Conservation (phyloP, 169 alveolate species). For the Babesia bovis region DNA sequence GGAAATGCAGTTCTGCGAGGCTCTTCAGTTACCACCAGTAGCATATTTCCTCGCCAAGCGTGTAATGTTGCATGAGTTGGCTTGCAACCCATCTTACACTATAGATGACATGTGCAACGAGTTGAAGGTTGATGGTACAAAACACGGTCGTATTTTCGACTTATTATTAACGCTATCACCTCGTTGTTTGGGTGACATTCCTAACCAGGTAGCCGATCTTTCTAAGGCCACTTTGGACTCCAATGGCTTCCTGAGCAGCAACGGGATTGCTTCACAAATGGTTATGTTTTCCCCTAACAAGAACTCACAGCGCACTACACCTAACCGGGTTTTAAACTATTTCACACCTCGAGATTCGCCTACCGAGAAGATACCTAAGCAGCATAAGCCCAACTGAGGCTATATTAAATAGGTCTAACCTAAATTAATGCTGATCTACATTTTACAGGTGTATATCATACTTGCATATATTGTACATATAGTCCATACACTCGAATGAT, state of each 20-base stretch:
- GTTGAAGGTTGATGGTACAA: slow-evolving; percentile 58
- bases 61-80: slow-evolving; percentile 61
- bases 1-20: slow-evolving; percentile 64
- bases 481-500: no score
- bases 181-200: slow-evolving; percentile 34
- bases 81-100: slow-evolving; percentile 52
- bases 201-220: slow-evolving; percentile 51
- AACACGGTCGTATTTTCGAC: slow-evolving; percentile 65
- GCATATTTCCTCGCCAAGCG: slow-evolving; percentile 67
- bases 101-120: slow-evolving; percentile 62
- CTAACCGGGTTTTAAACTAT: slow-evolving; percentile 12
- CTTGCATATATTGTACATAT: no score
- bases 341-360: slow-evolving; percentile 4
- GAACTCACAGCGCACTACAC: slow-evolving; percentile 1
- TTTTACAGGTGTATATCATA: no score
- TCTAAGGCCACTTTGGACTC: slow-evolving; percentile 56
- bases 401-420: no score
- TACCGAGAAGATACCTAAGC: slow-evolving; percentile 3
- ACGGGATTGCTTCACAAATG: slow-evolving; percentile 42
- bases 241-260: slow-evolving; percentile 45
- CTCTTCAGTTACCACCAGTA: slow-evolving; percentile 63
- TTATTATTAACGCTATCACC: slow-evolving; percentile 53
- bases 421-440: no score
- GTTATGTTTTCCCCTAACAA: slow-evolving; percentile 18
- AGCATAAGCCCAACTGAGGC: slow-evolving; percentile 18